Evolutionary conservation across 2,329 filamentous ascomycete genomes (phyloP).

Genomic region (Keithomyces neogunnii): DNA sequence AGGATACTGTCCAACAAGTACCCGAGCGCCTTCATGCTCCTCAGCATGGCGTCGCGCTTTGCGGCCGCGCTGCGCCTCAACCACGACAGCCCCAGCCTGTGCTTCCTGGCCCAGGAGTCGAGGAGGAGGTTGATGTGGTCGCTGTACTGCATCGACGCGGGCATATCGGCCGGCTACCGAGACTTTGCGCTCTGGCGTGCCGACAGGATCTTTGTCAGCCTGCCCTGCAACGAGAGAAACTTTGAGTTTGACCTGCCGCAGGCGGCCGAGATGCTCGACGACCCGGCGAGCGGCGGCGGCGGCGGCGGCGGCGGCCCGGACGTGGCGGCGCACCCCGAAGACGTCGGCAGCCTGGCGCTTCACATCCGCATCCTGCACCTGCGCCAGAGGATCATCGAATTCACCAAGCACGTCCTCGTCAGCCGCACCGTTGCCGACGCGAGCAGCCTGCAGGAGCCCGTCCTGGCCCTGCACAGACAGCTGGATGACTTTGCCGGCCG

Average conservation of each 20-base stretch:
- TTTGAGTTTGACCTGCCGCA: slow-evolving; percentile 51
- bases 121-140: slow-evolving; percentile 36
- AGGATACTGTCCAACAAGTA: slow-evolving; percentile 34
- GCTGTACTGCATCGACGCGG: slow-evolving; percentile 33
- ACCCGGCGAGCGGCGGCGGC: slow-evolving; percentile 32
- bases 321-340: slow-evolving; percentile 30
- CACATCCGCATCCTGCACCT: slow-evolving; percentile 49
- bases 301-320: slow-evolving; percentile 29
- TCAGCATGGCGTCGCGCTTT: slow-evolving; percentile 33
- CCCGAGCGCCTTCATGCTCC: slow-evolving; percentile 36
- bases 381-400: slow-evolving; percentile 45
- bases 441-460: slow-evolving; percentile 28
- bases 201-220: slow-evolving; percentile 31
- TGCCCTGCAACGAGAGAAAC: slow-evolving; percentile 35
- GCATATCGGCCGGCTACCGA: slow-evolving; percentile 32
- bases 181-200: slow-evolving; percentile 36
- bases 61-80: slow-evolving; percentile 35
- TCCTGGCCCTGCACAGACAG: slow-evolving; percentile 39
- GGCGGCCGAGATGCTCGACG: slow-evolving; percentile 38
- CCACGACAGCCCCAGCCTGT: slow-evolving; percentile 31
- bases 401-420: slow-evolving; percentile 34
- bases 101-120: slow-evolving; percentile 32
- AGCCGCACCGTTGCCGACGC: slow-evolving; percentile 32
- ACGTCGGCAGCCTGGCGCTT: slow-evolving; percentile 46
- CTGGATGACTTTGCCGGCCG: slow-evolving; percentile 44